Percentiles rank a stretch among this genome's conserved stretches.
phyloP scores from a whole-genome alignment of 1,284 basidiomycete genomes.

The Fomitopsis palustris region DNA sequence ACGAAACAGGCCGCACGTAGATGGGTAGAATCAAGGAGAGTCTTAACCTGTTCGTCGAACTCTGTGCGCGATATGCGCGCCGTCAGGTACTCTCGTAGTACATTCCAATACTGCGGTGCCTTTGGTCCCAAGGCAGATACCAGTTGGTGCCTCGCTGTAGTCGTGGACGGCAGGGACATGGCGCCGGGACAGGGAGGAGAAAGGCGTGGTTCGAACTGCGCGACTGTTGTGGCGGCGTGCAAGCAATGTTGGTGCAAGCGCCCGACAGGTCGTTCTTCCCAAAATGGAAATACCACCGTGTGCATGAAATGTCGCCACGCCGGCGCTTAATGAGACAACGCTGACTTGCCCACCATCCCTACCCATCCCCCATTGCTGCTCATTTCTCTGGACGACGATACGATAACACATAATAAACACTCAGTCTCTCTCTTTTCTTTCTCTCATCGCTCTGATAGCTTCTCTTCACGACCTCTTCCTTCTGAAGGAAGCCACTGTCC shows the following conservation, averaged over 20 bases:
- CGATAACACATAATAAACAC: neutral
- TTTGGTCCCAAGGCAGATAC: constrained; percentile 57
- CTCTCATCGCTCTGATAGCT: neutral
- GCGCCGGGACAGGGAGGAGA: neutral
- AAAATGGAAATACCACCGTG: neutral
- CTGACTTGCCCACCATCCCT: constrained; percentile 3
- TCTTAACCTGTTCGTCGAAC: constrained; percentile 68
- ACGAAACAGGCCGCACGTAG: constrained; percentile 39
- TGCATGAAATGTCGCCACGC: neutral
- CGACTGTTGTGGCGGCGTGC: neutral
- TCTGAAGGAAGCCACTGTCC: neutral
- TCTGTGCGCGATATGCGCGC: constrained; percentile 68
- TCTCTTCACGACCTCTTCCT: neutral
- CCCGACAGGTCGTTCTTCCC: neutral
- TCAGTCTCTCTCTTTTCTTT: neutral
- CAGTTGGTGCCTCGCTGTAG: constrained; percentile 69
- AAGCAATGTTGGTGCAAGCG: neutral
- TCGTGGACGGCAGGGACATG: constrained; percentile 75
- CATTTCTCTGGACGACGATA: neutral
- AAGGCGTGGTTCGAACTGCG: neutral
- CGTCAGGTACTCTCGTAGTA: constrained; percentile 61
- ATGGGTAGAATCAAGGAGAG: constrained; percentile 57
- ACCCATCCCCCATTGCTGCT: neutral
- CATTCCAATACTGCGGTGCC: constrained; percentile 57
- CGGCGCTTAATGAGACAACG: neutral